Evolutionary conservation across 176 grass and related monocot species (phyloP).

Genomic region (Alopecurus myosuroides): DNA sequence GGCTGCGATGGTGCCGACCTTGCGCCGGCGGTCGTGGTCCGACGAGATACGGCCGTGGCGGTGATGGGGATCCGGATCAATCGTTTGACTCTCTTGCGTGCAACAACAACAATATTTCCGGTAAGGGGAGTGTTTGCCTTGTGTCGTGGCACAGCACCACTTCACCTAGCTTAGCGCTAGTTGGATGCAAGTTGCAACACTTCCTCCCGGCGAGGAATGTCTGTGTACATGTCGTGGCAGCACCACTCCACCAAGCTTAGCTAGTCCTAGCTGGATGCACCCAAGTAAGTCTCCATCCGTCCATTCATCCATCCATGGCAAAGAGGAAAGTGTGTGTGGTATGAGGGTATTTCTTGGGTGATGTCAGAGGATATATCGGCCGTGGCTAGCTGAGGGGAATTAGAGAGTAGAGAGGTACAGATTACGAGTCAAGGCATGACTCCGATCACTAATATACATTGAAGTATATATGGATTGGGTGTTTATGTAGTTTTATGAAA

Average conservation of each 20-base stretch:
- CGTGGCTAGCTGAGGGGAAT: too few relatives aligned
- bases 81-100: slow-evolving; percentile 7
- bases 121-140: neutral
- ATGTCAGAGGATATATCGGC: too few relatives aligned
- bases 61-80: slow-evolving; percentile 14
- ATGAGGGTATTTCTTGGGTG: neutral
- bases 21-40: slow-evolving; percentile 19
- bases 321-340: neutral
- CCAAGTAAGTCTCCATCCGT: neutral
- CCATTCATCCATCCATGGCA: neutral
- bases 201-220: too few relatives aligned
- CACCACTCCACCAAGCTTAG: neutral
- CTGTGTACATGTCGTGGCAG: neutral
- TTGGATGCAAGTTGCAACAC: neutral
- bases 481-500: too few relatives aligned
- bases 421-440: too few relatives aligned
- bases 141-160: neutral
- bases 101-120: neutral
- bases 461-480: too few relatives aligned
- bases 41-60: slow-evolving; percentile 14
- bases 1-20: slow-evolving; percentile 55
- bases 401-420: too few relatives aligned
- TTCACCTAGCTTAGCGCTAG: neutral
- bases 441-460: too few relatives aligned
- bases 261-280: neutral